Conservation (phyloP, 1,284 basidiomycete genomes). For the Irpex sp. region DNA sequence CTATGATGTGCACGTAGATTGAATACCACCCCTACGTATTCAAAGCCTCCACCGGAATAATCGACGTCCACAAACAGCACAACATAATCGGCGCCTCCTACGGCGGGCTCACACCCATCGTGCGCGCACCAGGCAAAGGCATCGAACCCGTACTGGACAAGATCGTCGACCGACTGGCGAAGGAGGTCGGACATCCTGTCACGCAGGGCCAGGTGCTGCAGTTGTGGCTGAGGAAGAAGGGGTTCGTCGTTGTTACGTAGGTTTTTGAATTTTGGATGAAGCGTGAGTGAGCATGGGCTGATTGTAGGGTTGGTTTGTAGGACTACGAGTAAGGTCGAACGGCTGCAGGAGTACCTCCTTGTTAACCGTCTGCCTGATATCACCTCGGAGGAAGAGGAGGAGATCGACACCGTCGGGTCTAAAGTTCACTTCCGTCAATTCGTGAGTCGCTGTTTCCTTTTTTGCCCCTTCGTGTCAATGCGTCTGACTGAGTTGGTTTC, state of each 20-base stretch:
- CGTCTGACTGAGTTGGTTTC: background rate
- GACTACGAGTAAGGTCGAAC: constrained; percentile 63
- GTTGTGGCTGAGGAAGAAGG: constrained; percentile 30
- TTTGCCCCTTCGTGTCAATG: background rate
- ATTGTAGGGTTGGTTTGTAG: constrained; percentile 27
- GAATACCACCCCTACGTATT: constrained; percentile 80
- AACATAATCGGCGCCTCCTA: constrained; percentile 68
- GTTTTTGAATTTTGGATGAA: constrained; percentile 18
- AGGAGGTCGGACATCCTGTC: constrained; percentile 23
- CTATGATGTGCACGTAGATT: constrained; percentile 39
- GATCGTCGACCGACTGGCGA: constrained; percentile 23
- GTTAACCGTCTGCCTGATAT: constrained; percentile 52
- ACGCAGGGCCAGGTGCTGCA: constrained; percentile 30
- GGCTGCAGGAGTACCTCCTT: constrained; percentile 64
- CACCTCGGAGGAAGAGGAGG: constrained; percentile 51
- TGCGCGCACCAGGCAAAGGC: constrained; percentile 50
- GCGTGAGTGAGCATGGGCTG: background rate
- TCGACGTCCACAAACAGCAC: constrained; percentile 51
- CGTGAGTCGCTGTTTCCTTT: constrained; percentile 26
- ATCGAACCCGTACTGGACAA: constrained; percentile 37
- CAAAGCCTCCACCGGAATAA: constrained; percentile 48
- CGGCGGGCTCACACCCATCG: constrained; percentile 57
- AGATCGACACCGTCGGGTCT: constrained; percentile 58
- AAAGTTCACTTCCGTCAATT: constrained; percentile 53
- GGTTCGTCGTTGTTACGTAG: constrained; percentile 52